Conservation (phyloP, 192 early-diverging fungal genomes). For the Podila horticola region DNA sequence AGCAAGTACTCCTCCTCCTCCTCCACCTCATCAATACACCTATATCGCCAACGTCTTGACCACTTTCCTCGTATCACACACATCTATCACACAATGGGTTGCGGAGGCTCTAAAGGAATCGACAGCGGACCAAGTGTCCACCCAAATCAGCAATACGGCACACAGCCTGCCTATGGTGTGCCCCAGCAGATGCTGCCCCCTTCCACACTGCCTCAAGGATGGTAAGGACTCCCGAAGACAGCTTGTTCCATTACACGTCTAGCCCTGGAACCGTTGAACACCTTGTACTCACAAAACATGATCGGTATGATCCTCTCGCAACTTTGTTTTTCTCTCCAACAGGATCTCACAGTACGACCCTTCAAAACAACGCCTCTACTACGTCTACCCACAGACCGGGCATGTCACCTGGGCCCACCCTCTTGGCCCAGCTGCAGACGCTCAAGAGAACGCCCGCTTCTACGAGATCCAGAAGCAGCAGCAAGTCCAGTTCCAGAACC, state of each 20-base stretch:
- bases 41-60: no score
- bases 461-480: conserved; percentile 37
- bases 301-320: not conserved
- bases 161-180: conserved; percentile 19
- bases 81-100: conserved; percentile 16
- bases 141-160: conserved; percentile 6
- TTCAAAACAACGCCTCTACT: conserved; percentile 41
- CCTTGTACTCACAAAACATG: no score
- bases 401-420: conserved; percentile 40
- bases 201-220: conserved; percentile 47
- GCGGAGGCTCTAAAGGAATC: conserved; percentile 18
- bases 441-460: conserved; percentile 36
- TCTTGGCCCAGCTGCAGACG: conserved; percentile 15
- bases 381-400: conserved; percentile 35
- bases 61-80: not conserved
- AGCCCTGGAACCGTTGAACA: not conserved
- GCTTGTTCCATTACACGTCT: not conserved
- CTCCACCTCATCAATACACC: no score
- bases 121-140: not conserved
- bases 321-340: not conserved
- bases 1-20: not conserved
- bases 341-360: conserved; percentile 43
- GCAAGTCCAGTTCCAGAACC: not conserved
- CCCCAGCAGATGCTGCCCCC: conserved; percentile 32
- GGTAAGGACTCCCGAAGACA: conserved; percentile 10